Percentiles rank a stretch among this genome's conserved stretches.
Conservation (phyloP, 371 early-diverging fungal species). For the Chytridium lagenaria region DNA sequence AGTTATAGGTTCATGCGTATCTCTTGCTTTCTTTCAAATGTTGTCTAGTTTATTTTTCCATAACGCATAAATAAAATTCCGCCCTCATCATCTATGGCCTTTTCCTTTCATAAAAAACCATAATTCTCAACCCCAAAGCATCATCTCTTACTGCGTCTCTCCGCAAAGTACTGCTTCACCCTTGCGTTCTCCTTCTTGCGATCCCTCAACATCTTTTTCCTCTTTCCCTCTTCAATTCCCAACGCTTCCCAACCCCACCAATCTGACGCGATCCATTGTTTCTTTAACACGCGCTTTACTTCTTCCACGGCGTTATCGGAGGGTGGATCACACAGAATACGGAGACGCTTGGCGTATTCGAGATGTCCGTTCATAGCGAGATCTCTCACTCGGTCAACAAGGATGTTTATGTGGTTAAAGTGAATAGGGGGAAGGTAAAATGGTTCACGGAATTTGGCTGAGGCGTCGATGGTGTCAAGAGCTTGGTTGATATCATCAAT, state of each 20-base stretch:
- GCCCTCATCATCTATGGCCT: not conserved
- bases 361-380: conserved; percentile 45
- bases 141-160: conserved; percentile 14
- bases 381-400: conserved; percentile 35
- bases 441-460: conserved; percentile 42
- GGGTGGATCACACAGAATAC: conserved; percentile 45
- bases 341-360: conserved; percentile 32
- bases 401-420: conserved; percentile 33
- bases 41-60: too few relatives aligned
- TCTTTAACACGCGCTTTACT: conserved; percentile 34
- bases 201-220: conserved; percentile 20
- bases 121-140: not conserved
- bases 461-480: conserved; percentile 35
- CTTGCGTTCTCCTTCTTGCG: conserved; percentile 29
- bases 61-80: too few relatives aligned
- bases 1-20: too few relatives aligned
- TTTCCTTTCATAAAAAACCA: not conserved
- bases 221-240: conserved; percentile 41
- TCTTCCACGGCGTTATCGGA: conserved; percentile 29
- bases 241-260: conserved; percentile 60
- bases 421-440: conserved; percentile 44
- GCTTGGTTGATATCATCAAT: conserved; percentile 34
- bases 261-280: conserved; percentile 38
- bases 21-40: too few relatives aligned
- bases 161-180: conserved; percentile 25